Conservation (phyloP, 2,329 filamentous ascomycete species). For the Phialophora verrucosa region DNA sequence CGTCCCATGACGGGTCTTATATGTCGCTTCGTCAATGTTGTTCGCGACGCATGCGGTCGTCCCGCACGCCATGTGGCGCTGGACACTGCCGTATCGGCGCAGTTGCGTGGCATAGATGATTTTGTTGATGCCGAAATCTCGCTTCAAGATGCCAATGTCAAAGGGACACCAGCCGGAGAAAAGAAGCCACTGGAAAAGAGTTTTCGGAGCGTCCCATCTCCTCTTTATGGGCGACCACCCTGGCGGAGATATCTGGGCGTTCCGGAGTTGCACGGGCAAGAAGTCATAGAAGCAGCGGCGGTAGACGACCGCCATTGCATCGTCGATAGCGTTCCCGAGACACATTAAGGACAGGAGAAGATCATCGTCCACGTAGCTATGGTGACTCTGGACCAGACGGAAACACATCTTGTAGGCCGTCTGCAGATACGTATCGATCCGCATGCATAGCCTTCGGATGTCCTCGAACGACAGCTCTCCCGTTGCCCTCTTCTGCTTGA, state of each 20-base stretch:
- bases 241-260: not conserved
- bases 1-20: not conserved
- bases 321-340: not conserved
- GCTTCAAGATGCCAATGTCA: constrained; percentile 8
- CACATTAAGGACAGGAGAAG: not conserved
- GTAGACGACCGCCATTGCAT: not conserved
- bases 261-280: not conserved
- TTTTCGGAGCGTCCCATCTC: not conserved
- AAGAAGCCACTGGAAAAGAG: not conserved
- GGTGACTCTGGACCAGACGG: not conserved
- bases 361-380: not conserved
- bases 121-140: constrained; percentile 8
- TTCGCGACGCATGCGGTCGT: not conserved
- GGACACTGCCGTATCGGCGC: constrained; percentile 3
- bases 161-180: constrained; percentile 5
- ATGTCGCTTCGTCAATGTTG: not conserved
- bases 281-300: not conserved
- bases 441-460: not conserved
- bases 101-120: constrained; percentile 6
- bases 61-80: not conserved
- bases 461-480: not conserved
- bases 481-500: not conserved
- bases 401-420: not conserved
- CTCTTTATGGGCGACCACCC: not conserved
- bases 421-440: not conserved